Conservation (phyloP, 2,329 filamentous ascomycete species). For the Sarocladium kiliense region DNA sequence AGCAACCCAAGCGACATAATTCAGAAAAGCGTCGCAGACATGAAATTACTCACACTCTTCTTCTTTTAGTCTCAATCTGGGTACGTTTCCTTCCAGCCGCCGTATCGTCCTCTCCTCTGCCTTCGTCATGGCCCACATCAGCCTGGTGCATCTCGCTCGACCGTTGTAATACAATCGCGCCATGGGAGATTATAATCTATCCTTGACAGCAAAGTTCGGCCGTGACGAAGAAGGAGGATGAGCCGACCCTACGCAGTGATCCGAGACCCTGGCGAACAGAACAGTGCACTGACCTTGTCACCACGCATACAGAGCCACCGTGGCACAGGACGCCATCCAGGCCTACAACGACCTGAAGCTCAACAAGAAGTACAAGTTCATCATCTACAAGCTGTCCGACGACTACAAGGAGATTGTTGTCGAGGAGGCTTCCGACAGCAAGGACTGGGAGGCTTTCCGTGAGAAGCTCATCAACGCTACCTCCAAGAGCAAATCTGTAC, state of each 20-base stretch:
- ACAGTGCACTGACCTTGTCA: neutral
- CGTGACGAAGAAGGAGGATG: neutral
- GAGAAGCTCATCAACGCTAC: conserved; percentile 70
- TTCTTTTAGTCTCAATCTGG: conserved; percentile 59
- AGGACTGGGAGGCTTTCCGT: conserved; percentile 69
- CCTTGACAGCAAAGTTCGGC: neutral
- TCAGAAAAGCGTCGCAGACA: conserved; percentile 10
- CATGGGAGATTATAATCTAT: neutral
- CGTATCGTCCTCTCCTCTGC: conserved; percentile 16
- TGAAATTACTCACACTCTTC: conserved; percentile 8
- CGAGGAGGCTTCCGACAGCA: conserved; percentile 63
- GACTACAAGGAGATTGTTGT: conserved; percentile 78
- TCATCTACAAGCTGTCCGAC: conserved; percentile 84
- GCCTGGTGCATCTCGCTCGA: neutral
- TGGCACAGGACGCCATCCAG: conserved; percentile 65
- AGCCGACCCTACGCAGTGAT: neutral
- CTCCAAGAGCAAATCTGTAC: conserved; percentile 64
- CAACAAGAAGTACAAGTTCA: conserved; percentile 75
- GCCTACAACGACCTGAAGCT: conserved; percentile 81
- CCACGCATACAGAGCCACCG: conserved; percentile 54
- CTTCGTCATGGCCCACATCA: conserved; percentile 10
- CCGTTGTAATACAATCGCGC: conserved; percentile 4
- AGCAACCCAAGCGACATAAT: conserved; percentile 16
- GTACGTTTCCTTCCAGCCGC: conserved; percentile 38
- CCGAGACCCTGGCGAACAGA: neutral